phyloP scores from a whole-genome alignment of 805 yeast species.

The Candida pseudoglaebosa region DNA sequence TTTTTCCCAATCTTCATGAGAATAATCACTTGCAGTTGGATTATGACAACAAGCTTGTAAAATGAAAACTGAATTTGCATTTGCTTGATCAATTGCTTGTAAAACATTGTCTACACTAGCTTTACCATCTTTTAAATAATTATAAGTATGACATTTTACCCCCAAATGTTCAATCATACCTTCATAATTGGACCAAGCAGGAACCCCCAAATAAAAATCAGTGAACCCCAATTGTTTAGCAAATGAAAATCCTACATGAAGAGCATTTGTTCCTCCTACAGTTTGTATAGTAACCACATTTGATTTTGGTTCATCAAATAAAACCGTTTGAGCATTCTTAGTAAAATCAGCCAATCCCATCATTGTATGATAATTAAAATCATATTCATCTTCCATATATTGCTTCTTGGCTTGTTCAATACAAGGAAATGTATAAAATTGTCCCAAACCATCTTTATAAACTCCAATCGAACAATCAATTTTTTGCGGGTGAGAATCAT shows the following conservation, averaged over 20 bases:
- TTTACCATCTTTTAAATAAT: conserved; percentile 27
- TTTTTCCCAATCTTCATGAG: conserved; percentile 33
- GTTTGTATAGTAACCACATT: conserved; percentile 35
- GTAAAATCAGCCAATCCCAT: conserved; percentile 37
- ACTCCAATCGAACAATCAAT: conserved; percentile 44
- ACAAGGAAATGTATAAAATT: conserved; percentile 34
- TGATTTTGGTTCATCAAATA: conserved; percentile 30
- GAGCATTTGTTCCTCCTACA: conserved; percentile 40
- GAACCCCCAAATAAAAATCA: conserved; percentile 33
- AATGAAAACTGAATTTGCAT: conserved; percentile 29
- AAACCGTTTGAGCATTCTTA: conserved; percentile 28
- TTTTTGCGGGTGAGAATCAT: conserved; percentile 29
- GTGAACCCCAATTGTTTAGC: conserved; percentile 20
- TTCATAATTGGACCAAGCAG: conserved; percentile 38
- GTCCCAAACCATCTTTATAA: conserved; percentile 39
- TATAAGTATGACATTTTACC: conserved; percentile 21
- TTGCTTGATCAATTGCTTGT: conserved; percentile 26
- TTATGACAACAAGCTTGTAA: conserved; percentile 44
- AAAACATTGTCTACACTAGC: conserved; percentile 25
- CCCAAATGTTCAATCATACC: conserved; percentile 33
- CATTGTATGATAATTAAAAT: conserved; percentile 43
- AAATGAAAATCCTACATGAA: conserved; percentile 34
- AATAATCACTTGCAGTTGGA: conserved; percentile 41
- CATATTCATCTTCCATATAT: conserved; percentile 33
- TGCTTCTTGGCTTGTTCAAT: conserved; percentile 33